Evolutionary conservation across 176 grass and related monocot genomes (phyloP), one percentile per base, ranked within the genome.

Genomic region (Cocos nucifera): DNA sequence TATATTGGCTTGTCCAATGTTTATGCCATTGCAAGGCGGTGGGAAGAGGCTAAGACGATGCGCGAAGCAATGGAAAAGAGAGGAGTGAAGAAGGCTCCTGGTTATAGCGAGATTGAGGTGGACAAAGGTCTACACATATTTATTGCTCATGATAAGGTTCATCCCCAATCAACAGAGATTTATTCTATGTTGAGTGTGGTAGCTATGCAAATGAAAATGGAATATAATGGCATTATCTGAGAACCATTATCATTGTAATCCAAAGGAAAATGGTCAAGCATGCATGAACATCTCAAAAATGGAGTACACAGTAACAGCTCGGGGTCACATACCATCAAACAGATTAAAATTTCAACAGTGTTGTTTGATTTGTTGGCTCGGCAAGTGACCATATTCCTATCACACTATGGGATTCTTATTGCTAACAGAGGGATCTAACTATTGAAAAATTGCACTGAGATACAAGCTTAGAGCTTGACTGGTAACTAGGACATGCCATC

Each of bases 1-100:
- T 86, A 86, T 39, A 79, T 89, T 64, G 86, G 82, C 15, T 57
- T 89, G 56, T 79, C 82, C 14, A 89, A 89, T 77, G 84, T 89
- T 12, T 85, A 89, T 7, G 75, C 82, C 20, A 63, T 85, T 65
- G 78, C 82, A 48, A 67, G 56, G 57, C 19, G 64, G 67, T 86
- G 82, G 87, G 69, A 83, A n/a, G 87, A 90, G 53, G 87, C 75
- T 8, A 82, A 77, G 69, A 62, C 56, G 59, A 70, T 74, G 8
- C 79, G 87, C 65, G 85, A 80, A 50, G 69, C 54, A 9, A 90
- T 86, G 82, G 79, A 79, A 64, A 77, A 73, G 50, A 79, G 75
- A 66, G 73, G 82, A 22, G 72, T 90, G 51, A 86, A 73, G 62
- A 90, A 77, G 69, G 35, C 70, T 50, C 65, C 79, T n/a, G 79